A percentile compares a stretch with the other conserved stretches of the same genome.
Evolutionary conservation across 768 basidiomycete species (phyloP).

Genomic region (Leucocoprinus leucothites): DNA sequence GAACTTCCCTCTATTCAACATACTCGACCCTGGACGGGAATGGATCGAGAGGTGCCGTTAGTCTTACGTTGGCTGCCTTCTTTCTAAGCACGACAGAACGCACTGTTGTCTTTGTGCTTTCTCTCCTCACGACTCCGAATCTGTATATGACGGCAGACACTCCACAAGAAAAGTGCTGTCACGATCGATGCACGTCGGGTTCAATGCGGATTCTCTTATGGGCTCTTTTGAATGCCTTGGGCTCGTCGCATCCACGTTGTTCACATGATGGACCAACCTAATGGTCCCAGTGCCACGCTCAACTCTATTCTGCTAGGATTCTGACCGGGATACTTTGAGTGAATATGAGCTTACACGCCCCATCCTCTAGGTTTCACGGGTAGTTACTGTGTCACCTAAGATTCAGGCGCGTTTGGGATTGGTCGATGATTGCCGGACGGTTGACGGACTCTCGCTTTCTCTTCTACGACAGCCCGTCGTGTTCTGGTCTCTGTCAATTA

Average conservation of each 20-base stretch:
- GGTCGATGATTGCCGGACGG: constrained; percentile 5
- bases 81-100: neutral
- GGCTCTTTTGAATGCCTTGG: neutral
- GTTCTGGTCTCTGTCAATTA: neutral
- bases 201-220: neutral
- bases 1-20: neutral
- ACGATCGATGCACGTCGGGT: no score
- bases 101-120: neutral
- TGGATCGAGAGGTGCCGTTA: neutral
- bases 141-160: neutral
- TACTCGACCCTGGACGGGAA: neutral
- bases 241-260: no score
- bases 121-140: constrained; percentile 1
- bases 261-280: neutral
- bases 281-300: neutral
- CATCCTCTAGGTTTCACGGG: neutral
- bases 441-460: neutral
- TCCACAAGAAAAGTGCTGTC: neutral
- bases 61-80: constrained; percentile 2
- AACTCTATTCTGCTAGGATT: no score
- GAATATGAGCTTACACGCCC: no score
- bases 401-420: constrained; percentile 1
- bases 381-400: neutral
- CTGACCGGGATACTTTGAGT: no score
- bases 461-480: neutral